These are phyloP conservation scores for Fusarium subglutinans DNA, from an alignment of 2,329 filamentous ascomycete genomes.

Conservation along the genomic window DNA sequence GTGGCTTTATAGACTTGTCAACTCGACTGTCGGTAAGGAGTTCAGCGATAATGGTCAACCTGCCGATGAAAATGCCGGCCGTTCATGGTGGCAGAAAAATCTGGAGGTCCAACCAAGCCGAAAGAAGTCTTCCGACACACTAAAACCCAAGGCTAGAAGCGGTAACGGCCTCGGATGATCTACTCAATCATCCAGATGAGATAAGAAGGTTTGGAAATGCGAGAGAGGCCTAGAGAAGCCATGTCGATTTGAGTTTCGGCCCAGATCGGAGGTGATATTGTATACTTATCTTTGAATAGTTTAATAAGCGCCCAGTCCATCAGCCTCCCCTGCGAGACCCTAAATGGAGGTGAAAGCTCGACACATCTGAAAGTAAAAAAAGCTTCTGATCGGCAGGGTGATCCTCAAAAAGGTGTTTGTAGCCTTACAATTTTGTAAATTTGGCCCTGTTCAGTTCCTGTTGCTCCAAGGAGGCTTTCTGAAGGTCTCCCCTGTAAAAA, in stretches of 20 bases:
- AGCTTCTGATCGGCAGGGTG: no score
- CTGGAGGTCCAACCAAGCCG: not conserved
- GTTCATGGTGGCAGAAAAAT: not conserved
- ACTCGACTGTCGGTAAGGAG: not conserved
- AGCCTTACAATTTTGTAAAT: no score
- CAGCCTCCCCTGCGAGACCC: no score
- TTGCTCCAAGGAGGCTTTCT: no score
- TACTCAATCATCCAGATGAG: not conserved
- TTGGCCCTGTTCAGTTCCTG: no score
- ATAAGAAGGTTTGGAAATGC: not conserved
- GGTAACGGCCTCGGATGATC: not conserved
- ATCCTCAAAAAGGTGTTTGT: no score
- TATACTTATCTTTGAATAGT: no score
- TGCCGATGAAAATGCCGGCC: not conserved
- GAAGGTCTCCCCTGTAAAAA: no score
- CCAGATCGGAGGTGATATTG: no score
- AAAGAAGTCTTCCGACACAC: not conserved
- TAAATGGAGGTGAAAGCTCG: no score
- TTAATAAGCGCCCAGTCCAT: no score
- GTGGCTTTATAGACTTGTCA: not conserved
- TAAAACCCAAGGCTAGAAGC: fast-evolving
- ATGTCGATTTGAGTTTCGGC: not conserved
- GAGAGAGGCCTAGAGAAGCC: not conserved
- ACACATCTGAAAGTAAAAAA: no score
- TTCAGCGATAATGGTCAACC: not conserved